These are phyloP conservation scores for Blastobotrys illinoisensis DNA, from an alignment of 1,139 yeast genomes.

Conservation along the genomic window DNA sequence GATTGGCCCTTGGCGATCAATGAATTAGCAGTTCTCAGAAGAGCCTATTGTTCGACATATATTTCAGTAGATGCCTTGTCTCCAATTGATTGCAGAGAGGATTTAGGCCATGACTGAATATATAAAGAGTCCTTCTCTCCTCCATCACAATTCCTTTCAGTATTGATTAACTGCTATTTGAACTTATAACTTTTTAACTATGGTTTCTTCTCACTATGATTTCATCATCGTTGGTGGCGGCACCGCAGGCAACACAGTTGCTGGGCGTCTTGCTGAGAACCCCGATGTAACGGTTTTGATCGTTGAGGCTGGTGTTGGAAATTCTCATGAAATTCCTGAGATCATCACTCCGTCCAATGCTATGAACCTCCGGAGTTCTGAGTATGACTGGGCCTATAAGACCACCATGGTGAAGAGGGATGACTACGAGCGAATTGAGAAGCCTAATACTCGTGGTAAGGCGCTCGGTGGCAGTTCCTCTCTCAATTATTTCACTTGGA, in stretches of 20 bases:
- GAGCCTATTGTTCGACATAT: too few species aligned
- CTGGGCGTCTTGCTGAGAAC: constrained; percentile 33
- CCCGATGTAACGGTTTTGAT: constrained; percentile 23
- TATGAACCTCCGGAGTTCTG: constrained; percentile 22
- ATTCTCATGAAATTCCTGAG: constrained; percentile 20
- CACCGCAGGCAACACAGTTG: constrained; percentile 33
- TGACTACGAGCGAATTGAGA: constrained; percentile 25
- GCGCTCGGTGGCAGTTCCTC: constrained; percentile 36
- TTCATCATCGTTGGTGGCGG: constrained; percentile 35
- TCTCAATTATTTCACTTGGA: constrained; percentile 31
- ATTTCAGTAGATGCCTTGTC: too few species aligned
- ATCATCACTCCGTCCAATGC: constrained; percentile 23
- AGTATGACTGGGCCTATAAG: constrained; percentile 27
- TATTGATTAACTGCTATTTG: not conserved
- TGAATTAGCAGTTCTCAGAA: too few species aligned
- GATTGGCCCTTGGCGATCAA: too few species aligned
- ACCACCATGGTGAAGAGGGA: constrained; percentile 26
- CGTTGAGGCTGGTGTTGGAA: constrained; percentile 26
- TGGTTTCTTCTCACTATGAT: constrained; percentile 18
- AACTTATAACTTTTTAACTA: not conserved
- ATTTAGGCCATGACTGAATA: too few species aligned
- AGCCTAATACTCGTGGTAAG: constrained; percentile 29
- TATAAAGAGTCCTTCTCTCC: not conserved
- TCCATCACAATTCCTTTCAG: not conserved
- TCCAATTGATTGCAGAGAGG: not conserved